Evolutionary conservation across 164 flowering plant species (phyloP).

Genomic region (Euptelea pleiosperma): DNA sequence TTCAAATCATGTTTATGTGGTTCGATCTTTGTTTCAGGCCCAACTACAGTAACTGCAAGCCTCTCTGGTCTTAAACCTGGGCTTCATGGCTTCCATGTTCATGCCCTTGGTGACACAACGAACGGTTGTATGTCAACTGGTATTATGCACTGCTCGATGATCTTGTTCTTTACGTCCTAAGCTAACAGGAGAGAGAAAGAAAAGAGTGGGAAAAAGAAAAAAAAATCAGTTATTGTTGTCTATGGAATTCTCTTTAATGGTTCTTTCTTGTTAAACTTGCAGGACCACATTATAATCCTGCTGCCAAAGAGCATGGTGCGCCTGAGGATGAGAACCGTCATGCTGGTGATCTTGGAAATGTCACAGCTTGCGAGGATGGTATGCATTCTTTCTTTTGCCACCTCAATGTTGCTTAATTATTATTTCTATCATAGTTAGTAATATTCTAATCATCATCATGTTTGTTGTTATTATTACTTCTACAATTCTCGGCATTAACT

Average conservation of each 20-base stretch:
- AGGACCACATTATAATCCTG: conserved; percentile 88
- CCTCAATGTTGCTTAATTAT: neutral
- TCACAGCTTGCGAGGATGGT: conserved; percentile 86
- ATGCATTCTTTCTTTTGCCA: conserved; percentile 8
- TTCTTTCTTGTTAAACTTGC: conserved; percentile 17
- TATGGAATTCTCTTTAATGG: neutral
- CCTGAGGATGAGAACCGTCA: conserved; percentile 89
- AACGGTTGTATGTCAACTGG: conserved; percentile 99
- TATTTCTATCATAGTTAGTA: neutral
- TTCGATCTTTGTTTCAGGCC: conserved; percentile 42
- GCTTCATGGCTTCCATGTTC: conserved; percentile 95
- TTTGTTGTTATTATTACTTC: too few relatives aligned
- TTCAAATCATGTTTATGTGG: neutral
- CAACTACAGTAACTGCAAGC: conserved; percentile 75
- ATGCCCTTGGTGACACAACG: conserved; percentile 96
- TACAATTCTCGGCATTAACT: too few relatives aligned
- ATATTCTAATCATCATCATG: too few relatives aligned
- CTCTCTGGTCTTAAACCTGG: conserved; percentile 88
- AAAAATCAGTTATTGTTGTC: neutral
- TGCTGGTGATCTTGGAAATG: conserved; percentile 96
- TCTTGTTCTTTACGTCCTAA: too few relatives aligned
- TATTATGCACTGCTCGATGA: conserved; percentile 15
- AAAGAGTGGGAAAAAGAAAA: too few relatives aligned
- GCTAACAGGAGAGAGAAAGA: too few relatives aligned
- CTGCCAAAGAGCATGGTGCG: conserved; percentile 85